These are phyloP conservation scores for Fonsecaea nubica DNA, from an alignment of 2,329 filamentous ascomycete species.

Conservation along the genomic window DNA sequence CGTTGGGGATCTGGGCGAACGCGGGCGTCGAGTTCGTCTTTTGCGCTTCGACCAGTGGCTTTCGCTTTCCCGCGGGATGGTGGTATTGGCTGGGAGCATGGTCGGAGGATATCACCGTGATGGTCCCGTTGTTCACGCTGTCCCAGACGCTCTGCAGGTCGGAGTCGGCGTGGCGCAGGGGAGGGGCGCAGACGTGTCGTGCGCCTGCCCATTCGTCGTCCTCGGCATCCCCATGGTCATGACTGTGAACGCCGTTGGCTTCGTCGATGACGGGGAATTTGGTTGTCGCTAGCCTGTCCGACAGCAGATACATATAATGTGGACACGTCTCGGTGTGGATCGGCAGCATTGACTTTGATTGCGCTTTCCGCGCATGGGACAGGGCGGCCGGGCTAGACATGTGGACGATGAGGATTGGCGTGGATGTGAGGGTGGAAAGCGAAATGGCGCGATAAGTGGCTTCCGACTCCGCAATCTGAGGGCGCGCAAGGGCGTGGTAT, in stretches of 20 bases:
- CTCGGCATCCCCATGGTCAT: slow-evolving; percentile 41
- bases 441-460: slow-evolving; percentile 59
- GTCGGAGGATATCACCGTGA: slow-evolving; percentile 61
- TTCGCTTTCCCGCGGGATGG: slow-evolving; percentile 48
- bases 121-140: slow-evolving; percentile 60
- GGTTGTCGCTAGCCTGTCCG: slow-evolving; percentile 48
- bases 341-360: slow-evolving; percentile 56
- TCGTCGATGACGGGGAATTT: slow-evolving; percentile 45
- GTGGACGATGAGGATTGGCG: slow-evolving; percentile 62
- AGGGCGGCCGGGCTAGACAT: slow-evolving; percentile 58
- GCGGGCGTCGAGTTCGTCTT: slow-evolving; percentile 37
- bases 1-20: slow-evolving; percentile 54
- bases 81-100: slow-evolving; percentile 52
- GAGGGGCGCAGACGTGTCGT: slow-evolving; percentile 62
- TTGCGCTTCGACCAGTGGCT: slow-evolving; percentile 35
- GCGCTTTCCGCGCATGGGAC: slow-evolving; percentile 58
- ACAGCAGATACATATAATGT: slow-evolving; percentile 63
- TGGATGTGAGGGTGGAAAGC: slow-evolving; percentile 57
- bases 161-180: slow-evolving; percentile 54
- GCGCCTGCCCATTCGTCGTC: slow-evolving; percentile 54
- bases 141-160: slow-evolving; percentile 61
- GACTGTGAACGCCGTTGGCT: slow-evolving; percentile 39
- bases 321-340: slow-evolving; percentile 66
- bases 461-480: slow-evolving; percentile 52
- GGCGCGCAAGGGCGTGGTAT: slow-evolving; percentile 52